These are phyloP conservation scores for Massariosphaeria phaeospora DNA, from an alignment of 495 filamentous ascomycete species.

Conservation along the genomic window DNA sequence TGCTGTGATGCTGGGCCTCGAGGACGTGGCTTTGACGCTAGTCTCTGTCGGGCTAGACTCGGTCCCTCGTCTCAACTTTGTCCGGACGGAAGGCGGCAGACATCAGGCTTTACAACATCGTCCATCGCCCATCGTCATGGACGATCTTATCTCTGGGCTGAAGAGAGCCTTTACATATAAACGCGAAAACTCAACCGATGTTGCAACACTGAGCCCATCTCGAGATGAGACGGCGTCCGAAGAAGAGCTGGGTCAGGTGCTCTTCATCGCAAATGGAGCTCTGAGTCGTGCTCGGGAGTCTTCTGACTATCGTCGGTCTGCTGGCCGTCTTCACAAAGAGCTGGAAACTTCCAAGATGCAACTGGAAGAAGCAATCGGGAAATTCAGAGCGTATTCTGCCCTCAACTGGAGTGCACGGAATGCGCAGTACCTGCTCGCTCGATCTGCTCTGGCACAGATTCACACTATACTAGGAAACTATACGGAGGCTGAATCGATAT, in stretches of 20 bases:
- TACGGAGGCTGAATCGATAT: not conserved
- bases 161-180: conserved; percentile 8
- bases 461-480: conserved; percentile 5
- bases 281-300: not conserved
- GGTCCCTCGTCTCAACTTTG: no score
- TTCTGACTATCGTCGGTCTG: not conserved
- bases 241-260: not conserved
- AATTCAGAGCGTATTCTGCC: not conserved
- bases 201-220: not conserved
- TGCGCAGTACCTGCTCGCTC: not conserved
- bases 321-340: conserved; percentile 1
- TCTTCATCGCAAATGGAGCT: conserved; percentile 7
- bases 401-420: not conserved
- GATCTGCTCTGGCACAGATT: conserved; percentile 1
- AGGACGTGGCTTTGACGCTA: no score
- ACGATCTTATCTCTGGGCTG: no score
- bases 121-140: no score
- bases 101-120: no score
- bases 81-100: no score
- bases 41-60: no score
- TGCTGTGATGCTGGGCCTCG: not conserved
- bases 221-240: not conserved
- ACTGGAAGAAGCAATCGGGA: not conserved
- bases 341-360: conserved; percentile 2
- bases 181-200: not conserved